These are phyloP conservation scores for Aspergillus awamori DNA, from an alignment of 2,329 filamentous ascomycete species.

Conservation along the genomic window DNA sequence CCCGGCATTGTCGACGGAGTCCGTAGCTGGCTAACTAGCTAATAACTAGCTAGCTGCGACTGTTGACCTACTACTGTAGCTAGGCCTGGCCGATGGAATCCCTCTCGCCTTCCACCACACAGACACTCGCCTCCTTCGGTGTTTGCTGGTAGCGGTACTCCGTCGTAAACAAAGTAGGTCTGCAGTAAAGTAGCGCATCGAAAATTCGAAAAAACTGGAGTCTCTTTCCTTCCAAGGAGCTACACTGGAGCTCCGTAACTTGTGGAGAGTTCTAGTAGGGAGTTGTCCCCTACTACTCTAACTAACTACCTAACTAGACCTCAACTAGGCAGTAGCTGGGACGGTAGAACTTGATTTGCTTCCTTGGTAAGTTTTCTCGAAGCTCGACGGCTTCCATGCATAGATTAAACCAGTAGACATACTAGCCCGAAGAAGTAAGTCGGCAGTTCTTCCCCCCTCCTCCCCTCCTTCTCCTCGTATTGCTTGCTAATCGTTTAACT, in stretches of 20 bases:
- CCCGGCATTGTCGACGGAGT: background rate
- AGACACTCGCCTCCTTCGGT: background rate
- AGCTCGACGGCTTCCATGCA: slow-evolving; percentile 9
- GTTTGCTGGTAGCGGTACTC: background rate
- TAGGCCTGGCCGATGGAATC: background rate
- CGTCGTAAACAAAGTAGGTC: no score
- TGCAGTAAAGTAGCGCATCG: no score
- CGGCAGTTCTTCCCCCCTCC: background rate
- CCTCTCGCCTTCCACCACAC: background rate
- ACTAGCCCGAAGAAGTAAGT: slow-evolving; percentile 4
- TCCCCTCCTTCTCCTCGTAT: background rate
- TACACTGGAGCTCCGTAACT: background rate
- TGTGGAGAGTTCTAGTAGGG: background rate
- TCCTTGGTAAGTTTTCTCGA: slow-evolving; percentile 7
- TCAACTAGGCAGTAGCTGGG: slow-evolving; percentile 1
- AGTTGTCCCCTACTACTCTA: background rate
- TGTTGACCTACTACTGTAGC: background rate
- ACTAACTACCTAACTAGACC: background rate
- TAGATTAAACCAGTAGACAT: slow-evolving; percentile 3
- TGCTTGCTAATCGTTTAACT: background rate
- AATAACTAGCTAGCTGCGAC: no score
- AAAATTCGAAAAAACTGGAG: background rate
- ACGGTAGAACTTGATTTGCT: background rate
- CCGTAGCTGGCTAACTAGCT: background rate
- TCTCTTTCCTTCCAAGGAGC: background rate